phyloP scores from a whole-genome alignment of 176 grass and related monocot species.

The Secale cereale region DNA sequence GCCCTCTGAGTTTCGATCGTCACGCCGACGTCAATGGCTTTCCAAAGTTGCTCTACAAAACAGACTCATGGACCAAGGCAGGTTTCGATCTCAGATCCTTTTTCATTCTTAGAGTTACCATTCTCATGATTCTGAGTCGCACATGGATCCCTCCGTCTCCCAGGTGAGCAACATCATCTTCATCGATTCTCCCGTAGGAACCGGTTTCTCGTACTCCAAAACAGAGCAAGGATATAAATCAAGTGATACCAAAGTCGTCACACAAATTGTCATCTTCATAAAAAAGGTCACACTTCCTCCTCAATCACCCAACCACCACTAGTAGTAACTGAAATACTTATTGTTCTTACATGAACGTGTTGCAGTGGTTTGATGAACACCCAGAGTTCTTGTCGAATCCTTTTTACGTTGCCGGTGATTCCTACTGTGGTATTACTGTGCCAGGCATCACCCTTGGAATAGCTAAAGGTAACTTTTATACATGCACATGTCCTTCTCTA shows the following conservation, averaged over 20 bases:
- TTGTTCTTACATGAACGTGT: neutral
- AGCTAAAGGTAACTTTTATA: constrained; percentile 20
- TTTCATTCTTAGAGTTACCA: neutral
- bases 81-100: neutral
- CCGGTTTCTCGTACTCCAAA: constrained; percentile 66
- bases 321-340: neutral
- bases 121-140: neutral
- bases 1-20: constrained; percentile 52
- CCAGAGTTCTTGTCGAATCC: constrained; percentile 55
- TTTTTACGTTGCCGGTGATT: constrained; percentile 67
- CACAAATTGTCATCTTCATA: constrained; percentile 47
- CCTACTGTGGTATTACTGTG: constrained; percentile 54
- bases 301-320: neutral
- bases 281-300: constrained; percentile 36
- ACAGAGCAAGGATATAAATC: constrained; percentile 16
- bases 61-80: constrained; percentile 67
- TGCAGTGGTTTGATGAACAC: constrained; percentile 57
- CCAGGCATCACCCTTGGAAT: constrained; percentile 38
- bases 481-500: neutral
- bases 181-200: constrained; percentile 58
- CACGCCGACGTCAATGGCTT: constrained; percentile 24
- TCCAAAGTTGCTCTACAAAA: constrained; percentile 45
- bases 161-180: constrained; percentile 70
- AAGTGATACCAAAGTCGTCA: constrained; percentile 38
- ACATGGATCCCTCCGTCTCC: neutral